Base-by-base conservation (phyloP, 2,329 filamentous ascomycete species). In the Cryphonectria naterciae region DNA sequence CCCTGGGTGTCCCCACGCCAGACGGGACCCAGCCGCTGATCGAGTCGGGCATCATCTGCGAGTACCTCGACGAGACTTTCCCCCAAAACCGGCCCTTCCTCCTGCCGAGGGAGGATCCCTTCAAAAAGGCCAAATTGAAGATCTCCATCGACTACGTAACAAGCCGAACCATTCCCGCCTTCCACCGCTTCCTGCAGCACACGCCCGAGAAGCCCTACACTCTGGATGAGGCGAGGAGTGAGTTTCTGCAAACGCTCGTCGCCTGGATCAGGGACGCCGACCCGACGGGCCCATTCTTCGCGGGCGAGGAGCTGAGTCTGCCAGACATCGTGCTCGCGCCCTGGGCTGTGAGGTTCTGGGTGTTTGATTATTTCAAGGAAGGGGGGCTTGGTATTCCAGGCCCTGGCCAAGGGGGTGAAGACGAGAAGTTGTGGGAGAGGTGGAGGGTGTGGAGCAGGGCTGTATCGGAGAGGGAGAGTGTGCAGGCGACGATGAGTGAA, bases 131-230 rank as follows among this genome's bases (percentile, higher is more conserved):
- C 4, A 80, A 88, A 17, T 87, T 86, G 52, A 83, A 89, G 41
- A 88, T 94, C 65, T 94, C 91, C 91, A 90, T 89, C 49, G 91
- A 93, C 75, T 93, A 91, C 74, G 86, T 92, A 43, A 88, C 86
- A 58, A 87, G 83, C 7, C 83, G 90, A 63, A 89, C 94, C 71
- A 85, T 93, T 22, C 91, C 92, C 0, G 84, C 84, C 0, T 93
- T 90, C 74, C 91, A 93, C 79, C 86, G 87, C 60, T 80, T 87
- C 39, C 76, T 88, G 17, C 85, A 88, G 77, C 85, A 87, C 74
- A 87, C 85, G 8, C 78, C 84, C 0, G 81, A 82, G 2, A 86
- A 86, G 73, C 68, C 76, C 0, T 84, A 83, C 72, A 82, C 78
- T 22, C 78, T 90, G 0, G 81, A 85, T 0, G 81, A 86, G 60